Evolutionary conservation across 2,329 filamentous ascomycete genomes (phyloP), one percentile per base, ranked within the genome.

Genomic region (Cyphellophora europaea): DNA sequence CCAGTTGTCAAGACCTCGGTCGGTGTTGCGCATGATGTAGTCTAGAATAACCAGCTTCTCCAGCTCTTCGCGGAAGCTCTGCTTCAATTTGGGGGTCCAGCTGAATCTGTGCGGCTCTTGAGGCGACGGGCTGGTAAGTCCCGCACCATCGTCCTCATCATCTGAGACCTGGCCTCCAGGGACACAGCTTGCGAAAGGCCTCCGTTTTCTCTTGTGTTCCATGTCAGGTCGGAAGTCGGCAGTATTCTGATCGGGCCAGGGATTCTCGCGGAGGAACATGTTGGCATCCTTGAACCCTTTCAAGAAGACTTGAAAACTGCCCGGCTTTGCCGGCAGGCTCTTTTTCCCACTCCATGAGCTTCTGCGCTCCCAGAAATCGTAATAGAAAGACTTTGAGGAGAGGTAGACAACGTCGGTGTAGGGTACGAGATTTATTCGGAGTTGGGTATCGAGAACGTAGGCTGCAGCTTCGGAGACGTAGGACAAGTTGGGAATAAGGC

Each of bases 21-120:
- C 91, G 2, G 91, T 98, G 54, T 98, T 98, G 38, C 91, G 77
- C 91, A 98, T 98, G 44, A 98, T 93, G 56, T 98, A 98, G 61
- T 98, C 91, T 46, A 98, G 61, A 51, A 98, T 93, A 14, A 98
- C 93, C 5, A 98, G 69, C 59, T 95, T 96, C 62, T 98, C 91
- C 31, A 98, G 70, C 61, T 96, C 84, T 58, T 98, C 91, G 23
- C 91, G 71, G 55, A 98, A 94, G 0, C 85, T 82, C 57, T 93
- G 85, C 54, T 96, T 93, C 30, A 98, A 61, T 5, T 70, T 64
- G 33, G 93, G 83, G 1, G 86, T 94, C 91, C 91, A 98, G 40
- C 80, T 74, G 46, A 91, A 93, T 25, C 66, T 62, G 30, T 59
- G 60, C 35, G 63, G 48, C 45, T 57, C 41, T 40, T 55, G 65